These are phyloP conservation scores for Xylariaceae sp. DNA, from an alignment of 2,329 filamentous ascomycete genomes.

Conservation along the genomic window DNA sequence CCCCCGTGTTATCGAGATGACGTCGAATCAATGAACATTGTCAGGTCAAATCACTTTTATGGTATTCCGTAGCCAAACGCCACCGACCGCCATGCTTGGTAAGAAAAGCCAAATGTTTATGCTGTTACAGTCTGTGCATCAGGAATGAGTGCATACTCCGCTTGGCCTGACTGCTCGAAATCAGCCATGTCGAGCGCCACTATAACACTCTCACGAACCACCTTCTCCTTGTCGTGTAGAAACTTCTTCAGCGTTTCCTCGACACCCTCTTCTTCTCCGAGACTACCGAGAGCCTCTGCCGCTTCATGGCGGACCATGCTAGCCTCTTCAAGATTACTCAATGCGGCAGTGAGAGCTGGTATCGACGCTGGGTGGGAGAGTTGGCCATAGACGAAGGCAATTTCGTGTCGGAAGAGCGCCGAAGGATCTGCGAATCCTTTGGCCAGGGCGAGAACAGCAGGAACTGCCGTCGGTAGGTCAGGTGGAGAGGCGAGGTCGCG, in stretches of 20 bases:
- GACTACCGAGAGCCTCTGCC: slow-evolving; percentile 88
- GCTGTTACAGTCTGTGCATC: slow-evolving; percentile 45
- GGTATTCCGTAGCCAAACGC: slow-evolving; percentile 21
- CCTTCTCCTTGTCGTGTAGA: slow-evolving; percentile 83
- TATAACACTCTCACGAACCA: slow-evolving; percentile 90
- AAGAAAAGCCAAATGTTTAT: slow-evolving; percentile 15
- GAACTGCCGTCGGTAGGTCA: slow-evolving; percentile 80
- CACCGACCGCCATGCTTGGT: slow-evolving; percentile 14
- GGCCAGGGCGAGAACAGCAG: slow-evolving; percentile 82
- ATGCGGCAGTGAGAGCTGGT: slow-evolving; percentile 72
- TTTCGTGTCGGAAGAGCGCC: slow-evolving; percentile 93
- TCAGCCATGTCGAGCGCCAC: slow-evolving; percentile 98
- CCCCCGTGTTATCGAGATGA: no score
- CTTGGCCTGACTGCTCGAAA: slow-evolving; percentile 83
- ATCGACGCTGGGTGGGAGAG: slow-evolving; percentile 96
- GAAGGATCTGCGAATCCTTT: slow-evolving; percentile 81
- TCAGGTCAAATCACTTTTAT: slow-evolving; percentile 20
- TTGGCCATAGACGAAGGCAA: slow-evolving; percentile 97
- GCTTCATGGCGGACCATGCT: slow-evolving; percentile 98
- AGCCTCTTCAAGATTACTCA: slow-evolving; percentile 76
- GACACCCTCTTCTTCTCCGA: slow-evolving; percentile 90
- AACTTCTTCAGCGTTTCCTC: slow-evolving; percentile 81
- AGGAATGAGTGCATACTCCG: slow-evolving; percentile 89
- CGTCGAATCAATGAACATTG: background rate
- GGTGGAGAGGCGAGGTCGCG: slow-evolving; percentile 92